Evolutionary conservation across 1,139 yeast species (phyloP).

Genomic region (Debaryomycetaceae sp.): DNA sequence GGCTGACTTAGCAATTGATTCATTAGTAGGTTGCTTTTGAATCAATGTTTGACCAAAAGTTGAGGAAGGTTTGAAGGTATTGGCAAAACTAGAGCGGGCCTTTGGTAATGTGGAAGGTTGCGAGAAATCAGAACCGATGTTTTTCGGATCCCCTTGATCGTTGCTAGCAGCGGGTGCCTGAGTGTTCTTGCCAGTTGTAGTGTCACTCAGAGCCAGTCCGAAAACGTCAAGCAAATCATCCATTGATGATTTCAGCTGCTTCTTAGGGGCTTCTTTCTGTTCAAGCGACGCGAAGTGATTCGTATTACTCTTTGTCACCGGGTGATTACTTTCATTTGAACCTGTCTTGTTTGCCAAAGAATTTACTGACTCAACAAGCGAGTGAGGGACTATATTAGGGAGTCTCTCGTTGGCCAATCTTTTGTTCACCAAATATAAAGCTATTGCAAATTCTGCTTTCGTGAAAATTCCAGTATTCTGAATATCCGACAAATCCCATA

Average conservation of each 20-base stretch:
- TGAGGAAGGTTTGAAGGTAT: slow-evolving; percentile 57
- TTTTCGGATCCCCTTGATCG: slow-evolving; percentile 34
- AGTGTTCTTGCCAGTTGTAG: slow-evolving; percentile 16
- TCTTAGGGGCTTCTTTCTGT: slow-evolving; percentile 14
- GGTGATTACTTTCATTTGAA: neutral
- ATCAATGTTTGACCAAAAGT: slow-evolving; percentile 63
- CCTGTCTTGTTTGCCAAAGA: slow-evolving; percentile 13
- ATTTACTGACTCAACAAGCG: slow-evolving; percentile 38
- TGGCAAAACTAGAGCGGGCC: slow-evolving; percentile 35
- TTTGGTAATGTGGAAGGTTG: slow-evolving; percentile 35
- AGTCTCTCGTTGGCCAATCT: slow-evolving; percentile 71
- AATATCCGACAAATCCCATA: slow-evolving; percentile 94
- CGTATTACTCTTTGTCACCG: neutral
- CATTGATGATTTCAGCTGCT: slow-evolving; percentile 51
- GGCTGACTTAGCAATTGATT: slow-evolving; percentile 17
- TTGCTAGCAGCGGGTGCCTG: slow-evolving; percentile 22
- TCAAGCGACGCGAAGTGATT: neutral
- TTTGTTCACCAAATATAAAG: slow-evolving; percentile 88
- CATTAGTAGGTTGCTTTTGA: slow-evolving; percentile 26
- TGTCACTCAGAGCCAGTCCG: slow-evolving; percentile 30
- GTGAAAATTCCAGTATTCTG: slow-evolving; percentile 83
- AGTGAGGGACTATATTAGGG: slow-evolving; percentile 66
- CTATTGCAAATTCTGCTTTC: slow-evolving; percentile 82
- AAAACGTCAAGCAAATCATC: slow-evolving; percentile 64
- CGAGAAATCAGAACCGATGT: slow-evolving; percentile 3